Percentiles rank a stretch among this genome's conserved stretches.
phyloP scores from a whole-genome alignment of 176 grass and related monocot species.

The Saccharum spontaneum region DNA sequence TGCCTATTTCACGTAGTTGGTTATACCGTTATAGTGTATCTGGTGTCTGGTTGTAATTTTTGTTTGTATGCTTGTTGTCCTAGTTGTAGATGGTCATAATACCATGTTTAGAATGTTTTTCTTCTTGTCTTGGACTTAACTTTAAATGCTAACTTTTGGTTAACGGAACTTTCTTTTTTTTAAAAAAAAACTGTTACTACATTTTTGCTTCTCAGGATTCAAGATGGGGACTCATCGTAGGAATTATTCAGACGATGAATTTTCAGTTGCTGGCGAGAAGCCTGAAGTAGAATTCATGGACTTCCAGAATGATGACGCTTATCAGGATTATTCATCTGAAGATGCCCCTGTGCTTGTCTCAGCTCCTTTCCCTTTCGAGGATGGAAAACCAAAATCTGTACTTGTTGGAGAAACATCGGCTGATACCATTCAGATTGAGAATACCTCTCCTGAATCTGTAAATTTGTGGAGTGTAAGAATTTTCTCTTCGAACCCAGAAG shows the following conservation, averaged over 20 bases:
- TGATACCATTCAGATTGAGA: conserved; percentile 55
- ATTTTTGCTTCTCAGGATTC: conserved; percentile 25
- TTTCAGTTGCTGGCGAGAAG: conserved; percentile 70
- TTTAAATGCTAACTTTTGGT: background rate
- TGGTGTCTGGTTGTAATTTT: background rate
- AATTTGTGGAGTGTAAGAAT: conserved; percentile 83
- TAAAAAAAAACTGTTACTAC: background rate
- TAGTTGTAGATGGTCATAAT: background rate
- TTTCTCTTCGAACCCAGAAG: conserved; percentile 86
- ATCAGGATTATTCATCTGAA: conserved; percentile 56
- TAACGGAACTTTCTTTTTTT: background rate
- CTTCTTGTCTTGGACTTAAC: background rate
- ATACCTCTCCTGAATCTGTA: conserved; percentile 61
- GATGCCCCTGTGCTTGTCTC: conserved; percentile 65
- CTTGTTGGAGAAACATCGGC: conserved; percentile 66
- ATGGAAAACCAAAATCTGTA: conserved; percentile 69
- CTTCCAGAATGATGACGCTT: conserved; percentile 63
- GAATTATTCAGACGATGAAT: conserved; percentile 63
- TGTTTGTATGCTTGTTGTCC: background rate
- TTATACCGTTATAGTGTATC: background rate
- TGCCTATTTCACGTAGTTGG: background rate
- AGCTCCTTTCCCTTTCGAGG: conserved; percentile 65
- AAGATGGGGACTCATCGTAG: conserved; percentile 45
- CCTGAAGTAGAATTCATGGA: conserved; percentile 89
- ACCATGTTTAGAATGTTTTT: background rate